Evolutionary conservation across 176 grass and related monocot species (phyloP).

Genomic region (Phyllostachys edulis): DNA sequence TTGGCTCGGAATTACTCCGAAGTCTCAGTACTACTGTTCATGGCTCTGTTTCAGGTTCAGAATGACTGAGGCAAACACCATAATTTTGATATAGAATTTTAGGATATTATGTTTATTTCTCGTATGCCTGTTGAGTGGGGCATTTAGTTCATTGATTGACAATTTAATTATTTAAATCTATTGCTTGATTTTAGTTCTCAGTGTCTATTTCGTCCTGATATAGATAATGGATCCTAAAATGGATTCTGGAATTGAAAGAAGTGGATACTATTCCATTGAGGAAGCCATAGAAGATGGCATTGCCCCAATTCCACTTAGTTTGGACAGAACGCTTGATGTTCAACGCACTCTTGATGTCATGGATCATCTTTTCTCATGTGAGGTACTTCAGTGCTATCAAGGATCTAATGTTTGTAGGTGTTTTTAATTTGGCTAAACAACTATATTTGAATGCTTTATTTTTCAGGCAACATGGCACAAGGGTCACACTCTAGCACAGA

Average conservation of each 20-base stretch:
- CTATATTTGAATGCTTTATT: constrained; percentile 31
- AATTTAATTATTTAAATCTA: constrained; percentile 19
- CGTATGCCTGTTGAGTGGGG: not conserved
- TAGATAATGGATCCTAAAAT: constrained; percentile 99
- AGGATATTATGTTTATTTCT: not conserved
- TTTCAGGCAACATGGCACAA: constrained; percentile 94
- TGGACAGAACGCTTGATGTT: constrained; percentile 72
- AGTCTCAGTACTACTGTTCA: not conserved
- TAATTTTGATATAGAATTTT: not conserved
- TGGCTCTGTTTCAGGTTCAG: not conserved
- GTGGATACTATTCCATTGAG: constrained; percentile 73
- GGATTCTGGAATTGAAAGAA: constrained; percentile 86
- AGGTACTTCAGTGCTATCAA: constrained; percentile 58
- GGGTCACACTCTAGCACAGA: constrained; percentile 88
- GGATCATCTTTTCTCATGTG: constrained; percentile 96
- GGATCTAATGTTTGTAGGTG: not conserved
- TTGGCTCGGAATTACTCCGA: not conserved
- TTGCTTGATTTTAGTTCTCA: constrained; percentile 35
- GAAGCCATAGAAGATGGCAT: constrained; percentile 91
- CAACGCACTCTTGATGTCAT: constrained; percentile 82
- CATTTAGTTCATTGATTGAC: not conserved
- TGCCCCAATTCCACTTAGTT: constrained; percentile 85
- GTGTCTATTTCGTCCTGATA: constrained; percentile 5
- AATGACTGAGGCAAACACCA: not conserved
- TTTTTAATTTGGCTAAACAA: constrained; percentile 38